Evolutionary conservation across 176 grass and related monocot genomes (phyloP).

Genomic region (Phyllostachys edulis): DNA sequence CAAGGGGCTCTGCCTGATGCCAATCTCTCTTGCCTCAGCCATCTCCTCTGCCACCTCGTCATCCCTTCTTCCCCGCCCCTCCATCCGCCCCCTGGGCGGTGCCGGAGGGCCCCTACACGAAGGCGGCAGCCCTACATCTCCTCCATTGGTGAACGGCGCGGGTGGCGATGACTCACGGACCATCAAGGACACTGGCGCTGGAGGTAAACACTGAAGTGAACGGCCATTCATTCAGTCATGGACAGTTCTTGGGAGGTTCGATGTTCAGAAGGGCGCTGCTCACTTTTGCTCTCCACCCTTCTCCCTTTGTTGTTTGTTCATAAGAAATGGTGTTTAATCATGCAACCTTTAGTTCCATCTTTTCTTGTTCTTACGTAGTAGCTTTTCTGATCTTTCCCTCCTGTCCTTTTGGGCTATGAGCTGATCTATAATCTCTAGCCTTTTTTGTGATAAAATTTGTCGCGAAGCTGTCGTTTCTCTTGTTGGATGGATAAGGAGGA

Average conservation of each 20-base stretch:
- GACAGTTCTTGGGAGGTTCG: background rate
- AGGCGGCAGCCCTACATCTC: constrained; percentile 2
- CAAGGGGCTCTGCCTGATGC: constrained; percentile 95
- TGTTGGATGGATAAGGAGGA: constrained; percentile 31
- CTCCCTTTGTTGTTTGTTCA: constrained; percentile 35
- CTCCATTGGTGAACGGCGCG: constrained; percentile 3
- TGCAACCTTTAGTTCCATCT: constrained; percentile 43
- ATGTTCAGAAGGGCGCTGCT: constrained; percentile 14
- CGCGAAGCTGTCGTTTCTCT: constrained; percentile 15
- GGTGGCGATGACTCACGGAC: background rate
- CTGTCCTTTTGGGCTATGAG: constrained; percentile 30
- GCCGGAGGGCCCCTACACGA: background rate
- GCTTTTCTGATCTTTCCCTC: constrained; percentile 23
- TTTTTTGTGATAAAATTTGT: constrained; percentile 38
- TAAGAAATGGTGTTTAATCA: constrained; percentile 54
- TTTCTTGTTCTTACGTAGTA: constrained; percentile 30
- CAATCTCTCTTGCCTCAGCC: constrained; percentile 77
- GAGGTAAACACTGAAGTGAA: constrained; percentile 23
- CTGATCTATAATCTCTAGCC: constrained; percentile 19
- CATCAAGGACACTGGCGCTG: background rate
- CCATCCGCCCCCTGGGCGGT: background rate
- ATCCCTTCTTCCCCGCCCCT: constrained; percentile 37
- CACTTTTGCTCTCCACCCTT: background rate
- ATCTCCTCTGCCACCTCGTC: constrained; percentile 71
- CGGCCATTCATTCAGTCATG: background rate